Base-by-base conservation (phyloP, 805 yeast species). In the Ogataea nakhonphanomensis region DNA sequence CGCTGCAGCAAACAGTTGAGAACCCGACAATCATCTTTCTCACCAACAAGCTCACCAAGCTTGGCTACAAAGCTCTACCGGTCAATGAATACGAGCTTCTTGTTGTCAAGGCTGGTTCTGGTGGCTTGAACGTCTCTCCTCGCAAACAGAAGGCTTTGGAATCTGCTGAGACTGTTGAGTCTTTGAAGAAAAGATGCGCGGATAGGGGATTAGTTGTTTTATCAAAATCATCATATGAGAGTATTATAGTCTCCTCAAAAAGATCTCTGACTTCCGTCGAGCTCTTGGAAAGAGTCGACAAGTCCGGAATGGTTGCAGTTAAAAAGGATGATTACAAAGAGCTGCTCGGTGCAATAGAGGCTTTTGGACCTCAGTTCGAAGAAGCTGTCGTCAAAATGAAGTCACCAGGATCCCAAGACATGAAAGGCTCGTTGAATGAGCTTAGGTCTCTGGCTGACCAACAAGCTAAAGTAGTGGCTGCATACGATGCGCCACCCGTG, bases 21-120 rank as follows among this genome's bases (percentile, higher is more conserved):
- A 41, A 38, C 3, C 66, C 69, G 5, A 38, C 65, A 7, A 22
- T 64, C 9, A 59, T 54, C 6, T 53, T 43, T 29, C 50, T 66
- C 26, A 35, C 46, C 7, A 32, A 51, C 7, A 46, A 48, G 23
- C 45, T 54, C 42, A 32, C 45, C 9, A 39, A 34, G 2, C 39
- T 50, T 24, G 70, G 67, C 4, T 55, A 54, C 27, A 48, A 41
- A 10, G 45, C 59, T 15, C 12, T 61, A 10, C 46, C 57, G 2
- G 23, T 24, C 10, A 30, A 41, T 8, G 61, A 59, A 27, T 57
- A 51, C 35, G 48, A 54, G 13, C n/a, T 40, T 2, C 31, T 52
- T 15, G 32, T 43, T 2, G 40, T 41, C 12, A 48, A 44, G 15
- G 20, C 50, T 9, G 20, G 31, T n/a, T 30, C 43, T 7, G 34